Conservation (phyloP, 2,329 filamentous ascomycete species). For the Hymenoscyphus albidus region DNA sequence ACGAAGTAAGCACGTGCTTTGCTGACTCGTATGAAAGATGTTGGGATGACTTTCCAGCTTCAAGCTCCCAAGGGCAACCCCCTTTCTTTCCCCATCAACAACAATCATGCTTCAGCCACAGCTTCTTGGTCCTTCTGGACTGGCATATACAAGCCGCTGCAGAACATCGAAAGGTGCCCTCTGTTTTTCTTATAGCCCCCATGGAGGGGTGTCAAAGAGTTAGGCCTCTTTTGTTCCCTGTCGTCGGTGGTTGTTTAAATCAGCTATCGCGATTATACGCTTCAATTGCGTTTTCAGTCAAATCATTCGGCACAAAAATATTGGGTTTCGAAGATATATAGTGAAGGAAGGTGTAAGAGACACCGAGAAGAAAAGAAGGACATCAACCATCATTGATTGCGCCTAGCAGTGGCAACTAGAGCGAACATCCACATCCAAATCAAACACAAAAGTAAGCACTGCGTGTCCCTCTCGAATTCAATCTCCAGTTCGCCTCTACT, state of each 20-base stretch:
- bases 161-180: constrained; percentile 30
- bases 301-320: constrained; percentile 18
- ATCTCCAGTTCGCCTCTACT: neutral
- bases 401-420: constrained; percentile 13
- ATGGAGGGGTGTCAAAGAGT: constrained; percentile 31
- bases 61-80: neutral
- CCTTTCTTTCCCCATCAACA: constrained; percentile 19
- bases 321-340: constrained; percentile 11
- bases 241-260: constrained; percentile 28
- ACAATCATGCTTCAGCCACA: constrained; percentile 30
- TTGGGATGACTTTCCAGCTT: neutral
- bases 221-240: constrained; percentile 24
- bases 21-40: neutral
- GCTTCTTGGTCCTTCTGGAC: constrained; percentile 28
- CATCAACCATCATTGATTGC: constrained; percentile 17
- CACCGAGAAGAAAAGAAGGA: constrained; percentile 13
- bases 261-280: constrained; percentile 27
- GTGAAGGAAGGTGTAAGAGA: constrained; percentile 7
- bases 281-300: constrained; percentile 21
- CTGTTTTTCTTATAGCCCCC: constrained; percentile 34
- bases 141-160: constrained; percentile 23
- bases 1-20: neutral
- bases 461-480: neutral
- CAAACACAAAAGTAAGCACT: constrained; percentile 8
- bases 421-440: constrained; percentile 12